A percentile compares a stretch with the other conserved stretches of the same genome.
phyloP scores from a whole-genome alignment of 176 grass and related monocot genomes.

The Pharus latifolius region DNA sequence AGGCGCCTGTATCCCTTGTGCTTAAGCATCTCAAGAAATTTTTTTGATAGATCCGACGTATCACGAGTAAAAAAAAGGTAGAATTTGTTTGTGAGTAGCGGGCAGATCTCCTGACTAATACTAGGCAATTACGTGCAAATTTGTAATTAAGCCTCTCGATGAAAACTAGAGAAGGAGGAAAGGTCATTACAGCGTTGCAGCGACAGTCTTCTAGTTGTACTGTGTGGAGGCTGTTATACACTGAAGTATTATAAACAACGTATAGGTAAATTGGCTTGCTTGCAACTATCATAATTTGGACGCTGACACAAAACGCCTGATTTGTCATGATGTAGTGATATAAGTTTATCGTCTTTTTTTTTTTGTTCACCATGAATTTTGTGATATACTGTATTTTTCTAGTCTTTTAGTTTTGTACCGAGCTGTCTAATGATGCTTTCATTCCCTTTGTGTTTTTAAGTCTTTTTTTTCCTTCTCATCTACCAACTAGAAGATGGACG shows the following conservation, averaged over 20 bases:
- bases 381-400: not conserved
- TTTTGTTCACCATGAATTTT: not conserved
- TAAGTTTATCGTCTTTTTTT: not conserved
- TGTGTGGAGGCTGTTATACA: not conserved
- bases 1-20: no score
- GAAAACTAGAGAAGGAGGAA: no score
- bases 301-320: not conserved
- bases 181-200: no score
- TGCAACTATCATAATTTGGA: not conserved
- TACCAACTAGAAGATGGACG: conserved; percentile 45
- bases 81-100: no score
- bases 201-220: not conserved
- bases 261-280: no score
- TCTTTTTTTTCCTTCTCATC: not conserved
- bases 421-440: not conserved
- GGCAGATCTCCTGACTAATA: no score
- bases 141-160: not conserved
- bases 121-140: not conserved
- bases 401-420: not conserved
- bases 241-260: not conserved
- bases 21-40: no score
- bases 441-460: not conserved
- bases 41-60: no score
- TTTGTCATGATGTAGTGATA: not conserved
- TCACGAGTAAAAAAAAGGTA: no score